Conservation (phyloP, 768 basidiomycete species). For the Cyclocybe cylindracea region DNA sequence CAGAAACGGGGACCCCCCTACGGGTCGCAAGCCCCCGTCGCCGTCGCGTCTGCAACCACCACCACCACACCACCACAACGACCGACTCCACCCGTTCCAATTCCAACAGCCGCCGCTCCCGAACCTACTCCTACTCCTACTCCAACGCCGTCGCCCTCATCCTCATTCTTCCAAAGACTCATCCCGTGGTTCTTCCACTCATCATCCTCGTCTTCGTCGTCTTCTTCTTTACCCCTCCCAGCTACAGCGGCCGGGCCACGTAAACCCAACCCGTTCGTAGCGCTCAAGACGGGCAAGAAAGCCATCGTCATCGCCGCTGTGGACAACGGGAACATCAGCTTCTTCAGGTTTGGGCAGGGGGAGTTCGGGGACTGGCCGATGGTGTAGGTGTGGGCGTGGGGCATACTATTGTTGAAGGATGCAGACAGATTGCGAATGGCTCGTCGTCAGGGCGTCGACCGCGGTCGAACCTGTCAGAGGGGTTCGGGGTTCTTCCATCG, state of each 20-base stretch:
- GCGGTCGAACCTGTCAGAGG: too few species aligned
- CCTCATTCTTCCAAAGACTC: constrained; percentile 20
- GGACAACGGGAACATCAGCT: constrained; percentile 84
- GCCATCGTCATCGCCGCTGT: constrained; percentile 85
- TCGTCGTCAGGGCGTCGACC: too few species aligned
- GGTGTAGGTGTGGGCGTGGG: constrained; percentile 24
- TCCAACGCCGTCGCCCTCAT: background rate
- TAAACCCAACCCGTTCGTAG: constrained; percentile 72
- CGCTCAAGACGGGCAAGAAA: constrained; percentile 83
- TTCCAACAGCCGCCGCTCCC: constrained; percentile 13
- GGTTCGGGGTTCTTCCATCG: too few species aligned
- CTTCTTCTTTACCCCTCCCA: too few species aligned
- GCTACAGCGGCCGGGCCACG: constrained; percentile 30
- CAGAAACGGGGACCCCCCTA: constrained; percentile 29
- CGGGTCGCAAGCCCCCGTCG: constrained; percentile 9
- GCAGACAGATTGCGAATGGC: too few species aligned
- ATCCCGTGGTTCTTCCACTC: constrained; percentile 25
- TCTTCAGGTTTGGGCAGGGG: constrained; percentile 86
- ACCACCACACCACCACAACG: too few species aligned
- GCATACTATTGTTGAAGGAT: too few species aligned
- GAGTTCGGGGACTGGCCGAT: constrained; percentile 86
- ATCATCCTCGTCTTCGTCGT: constrained; percentile 7
- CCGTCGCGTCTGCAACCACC: background rate
- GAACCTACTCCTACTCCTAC: constrained; percentile 1
- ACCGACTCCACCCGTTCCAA: too few species aligned